A percentile compares a stretch with the other conserved stretches of the same genome.
Evolutionary conservation across 73 alveolate genomes (phyloP).

Genomic region (Stentor roeselii): DNA sequence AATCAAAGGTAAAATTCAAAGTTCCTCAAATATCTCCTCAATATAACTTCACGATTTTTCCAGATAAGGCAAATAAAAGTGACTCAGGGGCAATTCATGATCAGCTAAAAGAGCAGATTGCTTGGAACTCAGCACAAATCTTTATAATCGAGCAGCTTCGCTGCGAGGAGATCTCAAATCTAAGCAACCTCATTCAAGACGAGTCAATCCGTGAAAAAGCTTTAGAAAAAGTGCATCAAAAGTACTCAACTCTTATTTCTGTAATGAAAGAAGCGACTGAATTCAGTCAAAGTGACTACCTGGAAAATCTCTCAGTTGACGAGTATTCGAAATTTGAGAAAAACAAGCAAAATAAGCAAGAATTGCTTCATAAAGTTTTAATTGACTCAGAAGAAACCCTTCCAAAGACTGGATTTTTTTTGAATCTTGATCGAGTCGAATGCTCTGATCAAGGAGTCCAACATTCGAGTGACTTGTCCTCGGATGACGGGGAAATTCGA

Average conservation of each 20-base stretch:
- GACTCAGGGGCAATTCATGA: not conserved
- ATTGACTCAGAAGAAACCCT: not conserved
- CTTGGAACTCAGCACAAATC: not conserved
- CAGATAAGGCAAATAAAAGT: not conserved
- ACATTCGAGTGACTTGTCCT: not conserved
- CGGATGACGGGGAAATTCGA: not conserved
- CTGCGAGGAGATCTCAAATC: not conserved
- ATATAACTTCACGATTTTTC: not conserved
- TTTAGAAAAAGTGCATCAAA: not conserved
- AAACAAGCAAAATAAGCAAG: not conserved
- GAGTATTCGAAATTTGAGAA: not conserved
- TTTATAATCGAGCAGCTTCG: not conserved
- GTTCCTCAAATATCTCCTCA: not conserved
- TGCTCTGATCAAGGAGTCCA: not conserved
- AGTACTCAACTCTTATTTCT: not conserved
- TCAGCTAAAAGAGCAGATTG: not conserved
- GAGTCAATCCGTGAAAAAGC: not conserved
- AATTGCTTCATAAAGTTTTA: not conserved
- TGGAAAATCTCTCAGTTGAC: not conserved
- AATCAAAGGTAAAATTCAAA: too few relatives aligned
- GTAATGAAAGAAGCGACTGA: not conserved
- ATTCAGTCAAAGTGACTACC: not conserved
- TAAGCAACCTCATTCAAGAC: too few relatives aligned
- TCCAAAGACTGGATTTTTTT: not conserved
- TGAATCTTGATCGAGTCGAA: not conserved